Conservation (phyloP, 768 basidiomycete genomes). For the Tylopilus felleus region DNA sequence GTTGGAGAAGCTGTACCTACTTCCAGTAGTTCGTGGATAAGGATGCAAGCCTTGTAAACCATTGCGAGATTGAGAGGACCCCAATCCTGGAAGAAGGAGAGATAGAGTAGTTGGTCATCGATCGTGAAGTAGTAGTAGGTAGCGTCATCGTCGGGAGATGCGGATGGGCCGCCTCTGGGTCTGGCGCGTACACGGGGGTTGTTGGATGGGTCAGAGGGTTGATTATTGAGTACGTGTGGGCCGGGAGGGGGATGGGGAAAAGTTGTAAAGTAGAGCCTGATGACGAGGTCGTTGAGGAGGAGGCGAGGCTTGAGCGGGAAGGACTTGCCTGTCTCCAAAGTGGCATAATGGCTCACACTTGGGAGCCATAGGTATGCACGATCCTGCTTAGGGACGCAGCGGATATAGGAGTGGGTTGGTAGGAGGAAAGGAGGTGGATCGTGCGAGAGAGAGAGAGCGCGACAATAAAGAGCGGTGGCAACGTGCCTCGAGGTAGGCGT, state of each 20-base stretch:
- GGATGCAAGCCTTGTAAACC: slow-evolving; percentile 90
- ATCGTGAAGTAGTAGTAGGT: slow-evolving; percentile 89
- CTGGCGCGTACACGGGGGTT: slow-evolving; percentile 61
- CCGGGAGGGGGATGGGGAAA: slow-evolving; percentile 73
- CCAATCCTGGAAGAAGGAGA: slow-evolving; percentile 94
- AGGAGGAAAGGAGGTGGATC: slow-evolving; percentile 2
- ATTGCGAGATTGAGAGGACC: slow-evolving; percentile 89
- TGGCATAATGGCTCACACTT: slow-evolving; percentile 75
- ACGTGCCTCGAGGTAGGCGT: slow-evolving; percentile 30
- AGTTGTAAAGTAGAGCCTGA: slow-evolving; percentile 85
- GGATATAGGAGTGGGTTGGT: slow-evolving; percentile 1
- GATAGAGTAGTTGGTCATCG: slow-evolving; percentile 88
- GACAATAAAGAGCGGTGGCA: slow-evolving; percentile 24
- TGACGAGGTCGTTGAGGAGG: not conserved
- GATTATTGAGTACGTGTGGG: slow-evolving; percentile 61
- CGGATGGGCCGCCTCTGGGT: slow-evolving; percentile 55
- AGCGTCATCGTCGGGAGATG: slow-evolving; percentile 70
- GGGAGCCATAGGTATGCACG: slow-evolving; percentile 34
- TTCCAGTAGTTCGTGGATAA: slow-evolving; percentile 86
- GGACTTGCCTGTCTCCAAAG: slow-evolving; percentile 69
- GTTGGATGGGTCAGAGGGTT: slow-evolving; percentile 48
- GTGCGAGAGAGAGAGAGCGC: slow-evolving; percentile 14
- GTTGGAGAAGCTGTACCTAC: slow-evolving; percentile 38
- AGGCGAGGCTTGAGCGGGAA: slow-evolving; percentile 8
- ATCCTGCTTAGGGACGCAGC: slow-evolving; percentile 1